A percentile compares a stretch with the other conserved stretches of the same genome.
phyloP scores from a whole-genome alignment of 495 filamentous ascomycete genomes.

The Penicillium alfredii region DNA sequence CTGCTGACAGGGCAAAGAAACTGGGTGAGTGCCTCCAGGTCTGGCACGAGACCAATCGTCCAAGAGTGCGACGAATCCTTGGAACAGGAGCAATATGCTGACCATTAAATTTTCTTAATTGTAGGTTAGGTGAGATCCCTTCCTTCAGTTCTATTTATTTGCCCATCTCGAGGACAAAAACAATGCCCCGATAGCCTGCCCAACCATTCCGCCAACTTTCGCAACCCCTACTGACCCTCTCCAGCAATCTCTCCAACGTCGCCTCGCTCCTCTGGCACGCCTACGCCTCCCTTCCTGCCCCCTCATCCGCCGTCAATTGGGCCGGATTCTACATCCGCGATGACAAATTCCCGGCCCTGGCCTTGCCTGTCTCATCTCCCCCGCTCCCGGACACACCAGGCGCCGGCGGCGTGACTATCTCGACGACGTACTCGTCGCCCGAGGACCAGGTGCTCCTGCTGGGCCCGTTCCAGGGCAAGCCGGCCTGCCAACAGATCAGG shows the following conservation, averaged over 20 bases:
- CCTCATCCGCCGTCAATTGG: conserved; percentile 77
- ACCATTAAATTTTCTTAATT: conserved; percentile 4
- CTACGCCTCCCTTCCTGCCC: conserved; percentile 69
- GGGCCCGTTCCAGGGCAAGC: conserved; percentile 83
- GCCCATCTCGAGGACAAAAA: too few relatives aligned
- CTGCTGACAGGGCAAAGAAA: conserved; percentile 76
- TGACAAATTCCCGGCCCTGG: conserved; percentile 43
- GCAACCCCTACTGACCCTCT: too few relatives aligned
- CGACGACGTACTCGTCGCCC: conserved; percentile 20
- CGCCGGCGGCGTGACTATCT: conserved; percentile 1
- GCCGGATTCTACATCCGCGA: conserved; percentile 85
- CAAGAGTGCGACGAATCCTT: conserved; percentile 4
- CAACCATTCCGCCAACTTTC: too few relatives aligned
- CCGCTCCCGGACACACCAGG: conserved; percentile 11
- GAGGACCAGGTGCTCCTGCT: conserved; percentile 54
- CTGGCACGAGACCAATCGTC: too few relatives aligned
- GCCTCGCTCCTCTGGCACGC: conserved; percentile 84
- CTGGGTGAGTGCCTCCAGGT: conserved; percentile 59
- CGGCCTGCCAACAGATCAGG: conserved; percentile 79
- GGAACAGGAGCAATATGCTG: conserved; percentile 4
- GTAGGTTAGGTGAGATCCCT: conserved; percentile 53
- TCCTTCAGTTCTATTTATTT: too few relatives aligned
- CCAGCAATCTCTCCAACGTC: conserved; percentile 77
- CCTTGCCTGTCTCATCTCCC: conserved; percentile 22
- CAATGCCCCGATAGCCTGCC: too few relatives aligned